Evolutionary conservation across 495 filamentous ascomycete genomes (phyloP), one percentile per base, ranked within the genome.

Genomic region (Tuber melanosporum): DNA sequence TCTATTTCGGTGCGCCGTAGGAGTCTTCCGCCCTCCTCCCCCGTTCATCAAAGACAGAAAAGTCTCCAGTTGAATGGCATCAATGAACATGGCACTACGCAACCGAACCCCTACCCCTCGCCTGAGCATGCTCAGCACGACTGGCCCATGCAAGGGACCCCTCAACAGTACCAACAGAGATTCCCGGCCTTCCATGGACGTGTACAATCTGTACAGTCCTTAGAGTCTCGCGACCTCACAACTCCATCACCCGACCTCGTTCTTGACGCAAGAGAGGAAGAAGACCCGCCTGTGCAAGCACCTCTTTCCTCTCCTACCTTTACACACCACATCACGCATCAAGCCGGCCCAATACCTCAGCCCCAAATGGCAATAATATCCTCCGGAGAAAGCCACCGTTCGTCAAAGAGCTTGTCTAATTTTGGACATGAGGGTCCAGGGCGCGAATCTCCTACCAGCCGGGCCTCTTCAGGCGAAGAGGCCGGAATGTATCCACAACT

Each of bases 321-420:
- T 57, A 70, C 74, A 45, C 79, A 81, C 26, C 81, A 83, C 69
- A 83, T 82, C 42, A 84, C 86, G 26, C 84, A 86, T 57, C 80
- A 80, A 36, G 76, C 83, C 71, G 80, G 83, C 26, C 81, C 82
- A 6, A 76, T 86, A 69, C 84, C 84, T n/a, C 85, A 88, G 74
- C 82, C 84, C 17, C 86, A 87, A 76, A 81, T 82, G 62, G 86
- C 85, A 7, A 76, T 84, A 43, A 84, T 86, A 44, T 87, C 87
- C 9, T 86, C 85, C 0, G 86, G 85, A 36, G 86, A 83, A 46
- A 87, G 85, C 70, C 76, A 80, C 47, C 72, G 81, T 52, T 83
- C 82, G 20, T 83, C 81, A 22, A 80, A 75, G 39, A 73, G 77
- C 43, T 82, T 77, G 41, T 78, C 77, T 12, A 39, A 74, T 69